Percentiles rank a stretch among this genome's conserved stretches.
Conservation (phyloP, 2,329 filamentous ascomycete genomes). For the Epichloe typhina region DNA sequence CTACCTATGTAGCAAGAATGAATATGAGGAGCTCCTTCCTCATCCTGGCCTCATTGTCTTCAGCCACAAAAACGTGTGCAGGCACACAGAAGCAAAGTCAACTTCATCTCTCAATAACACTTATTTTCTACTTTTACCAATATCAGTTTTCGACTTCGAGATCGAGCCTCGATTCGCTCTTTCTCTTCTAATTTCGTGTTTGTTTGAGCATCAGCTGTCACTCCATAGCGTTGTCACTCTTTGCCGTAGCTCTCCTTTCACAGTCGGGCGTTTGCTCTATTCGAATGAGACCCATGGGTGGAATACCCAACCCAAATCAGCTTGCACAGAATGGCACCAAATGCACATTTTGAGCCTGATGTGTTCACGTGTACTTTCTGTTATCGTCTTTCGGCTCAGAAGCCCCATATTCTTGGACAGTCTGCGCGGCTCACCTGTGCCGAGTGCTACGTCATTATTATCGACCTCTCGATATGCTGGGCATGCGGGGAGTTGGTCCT, state of each 20-base stretch:
- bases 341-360: not conserved
- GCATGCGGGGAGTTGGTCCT: conserved; percentile 42
- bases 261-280: not conserved
- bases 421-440: conserved; percentile 35
- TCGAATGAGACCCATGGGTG: not conserved
- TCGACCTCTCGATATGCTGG: conserved; percentile 44
- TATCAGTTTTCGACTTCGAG: too few relatives aligned
- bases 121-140: not conserved
- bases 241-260: not conserved
- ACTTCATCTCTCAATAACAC: too few relatives aligned
- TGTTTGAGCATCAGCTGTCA: not conserved
- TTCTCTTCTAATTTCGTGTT: not conserved
- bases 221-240: not conserved
- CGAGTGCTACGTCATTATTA: conserved; percentile 31
- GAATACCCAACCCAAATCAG: not conserved
- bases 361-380: conserved; percentile 44
- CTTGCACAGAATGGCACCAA: not conserved
- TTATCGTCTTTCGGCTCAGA: conserved; percentile 26
- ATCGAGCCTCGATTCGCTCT: not conserved
- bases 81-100: not conserved
- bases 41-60: not conserved
- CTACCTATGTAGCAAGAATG: not conserved
- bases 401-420: conserved; percentile 29
- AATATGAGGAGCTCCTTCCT: not conserved
- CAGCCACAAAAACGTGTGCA: not conserved